Base-by-base conservation (phyloP, 2,329 filamentous ascomycete genomes). In the Diplocarpon rosae region DNA sequence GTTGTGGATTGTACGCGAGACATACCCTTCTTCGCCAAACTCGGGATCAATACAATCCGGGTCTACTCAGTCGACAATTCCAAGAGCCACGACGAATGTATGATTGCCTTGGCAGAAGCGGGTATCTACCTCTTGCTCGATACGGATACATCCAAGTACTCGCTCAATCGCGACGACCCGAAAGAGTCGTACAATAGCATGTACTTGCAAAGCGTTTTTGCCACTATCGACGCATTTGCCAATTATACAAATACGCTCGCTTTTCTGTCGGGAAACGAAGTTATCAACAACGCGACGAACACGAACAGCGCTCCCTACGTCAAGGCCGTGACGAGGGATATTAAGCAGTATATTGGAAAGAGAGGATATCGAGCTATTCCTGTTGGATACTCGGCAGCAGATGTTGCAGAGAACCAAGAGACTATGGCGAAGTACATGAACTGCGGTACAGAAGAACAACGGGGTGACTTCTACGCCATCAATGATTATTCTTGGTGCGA, bases 1-100 rank as follows among this genome's bases (percentile, higher is more conserved):
- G 20, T 37, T 6, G 40, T 37, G 13, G 37, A 37, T 5, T 45
- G 43, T 20, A 17, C 13, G 20, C 43, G 43, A 24, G 43, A 45
- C 30, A 45, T 45, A 31, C 37, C 43, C 24, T 42, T 35, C 20
- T 83, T 84, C 71, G 72, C 79, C 65, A 71, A 80, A 52, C 67
- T 85, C 39, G 80, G 80, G 37, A 67, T 85, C 62, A 85, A 85
- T 68, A 83, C 80, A 35, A 68, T 85, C 57, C 80, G 81, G 64
- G 75, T 85, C 48, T 85, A 85, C 71, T 80, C 77, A 1, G 74
- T 85, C 55, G 81, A 85, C 66, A 85, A 84, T 69, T 75, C 75
- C 35, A 66, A 69, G 49, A 64, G 78, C 63, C 81, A 85, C 63
- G 78, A 83, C 57, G 71, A 72, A 49, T 84, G 81, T 65, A 85